Conservation (phyloP, 208 protist genomes). For the Leishmania martiniquensis region DNA sequence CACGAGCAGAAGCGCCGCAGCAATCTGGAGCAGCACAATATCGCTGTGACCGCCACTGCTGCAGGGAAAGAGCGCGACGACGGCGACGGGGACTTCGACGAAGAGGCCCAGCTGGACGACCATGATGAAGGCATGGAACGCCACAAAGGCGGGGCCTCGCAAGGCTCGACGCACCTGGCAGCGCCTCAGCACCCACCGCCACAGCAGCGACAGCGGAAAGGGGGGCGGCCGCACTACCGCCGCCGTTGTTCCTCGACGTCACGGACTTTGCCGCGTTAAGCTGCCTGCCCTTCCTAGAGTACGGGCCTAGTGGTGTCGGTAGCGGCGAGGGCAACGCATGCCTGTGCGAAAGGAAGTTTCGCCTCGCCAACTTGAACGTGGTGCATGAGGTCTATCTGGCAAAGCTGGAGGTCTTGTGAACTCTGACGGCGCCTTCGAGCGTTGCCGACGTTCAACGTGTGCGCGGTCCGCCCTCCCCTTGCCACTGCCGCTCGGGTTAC, state of each 20-base stretch:
- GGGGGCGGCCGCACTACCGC: neutral
- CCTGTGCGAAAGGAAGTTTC: conserved; percentile 6
- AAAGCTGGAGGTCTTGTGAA: conserved; percentile 8
- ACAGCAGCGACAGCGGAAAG: neutral
- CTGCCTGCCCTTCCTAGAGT: conserved; percentile 19
- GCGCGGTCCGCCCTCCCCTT: neutral
- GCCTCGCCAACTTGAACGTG: conserved; percentile 10
- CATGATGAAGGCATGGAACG: neutral
- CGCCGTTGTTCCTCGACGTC: conserved; percentile 20
- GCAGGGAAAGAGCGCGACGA: neutral
- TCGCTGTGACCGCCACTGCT: neutral
- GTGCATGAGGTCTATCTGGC: conserved; percentile 19
- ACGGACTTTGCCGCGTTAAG: conserved; percentile 3
- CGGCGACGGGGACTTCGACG: neutral
- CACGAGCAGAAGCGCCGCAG: conserved; percentile 4
- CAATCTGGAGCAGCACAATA: neutral
- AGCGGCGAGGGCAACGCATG: neutral
- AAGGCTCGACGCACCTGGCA: neutral
- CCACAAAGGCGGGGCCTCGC: neutral
- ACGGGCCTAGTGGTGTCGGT: neutral
- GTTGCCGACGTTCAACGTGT: neutral
- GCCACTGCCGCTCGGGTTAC: neutral
- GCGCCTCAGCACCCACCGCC: neutral
- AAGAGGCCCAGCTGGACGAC: neutral
- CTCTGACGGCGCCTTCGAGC: neutral